phyloP scores from a whole-genome alignment of 2,329 filamentous ascomycete species.

The Ilyonectria mors-panacis region DNA sequence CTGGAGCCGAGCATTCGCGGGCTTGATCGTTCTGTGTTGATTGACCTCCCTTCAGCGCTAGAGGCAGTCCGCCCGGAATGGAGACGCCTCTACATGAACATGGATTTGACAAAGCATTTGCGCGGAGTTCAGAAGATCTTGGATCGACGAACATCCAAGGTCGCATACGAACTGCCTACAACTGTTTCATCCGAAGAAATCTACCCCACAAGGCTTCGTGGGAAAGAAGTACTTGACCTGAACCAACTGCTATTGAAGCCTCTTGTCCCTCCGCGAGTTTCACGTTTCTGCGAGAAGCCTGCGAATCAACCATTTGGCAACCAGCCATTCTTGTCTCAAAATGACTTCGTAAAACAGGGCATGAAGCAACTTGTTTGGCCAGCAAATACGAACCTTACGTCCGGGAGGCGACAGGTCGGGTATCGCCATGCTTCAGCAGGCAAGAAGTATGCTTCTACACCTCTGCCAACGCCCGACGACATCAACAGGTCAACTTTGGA shows the following conservation, averaged over 20 bases:
- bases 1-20: slow-evolving; percentile 38
- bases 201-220: slow-evolving; percentile 36
- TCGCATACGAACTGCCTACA: slow-evolving; percentile 31
- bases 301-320: background rate
- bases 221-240: slow-evolving; percentile 37
- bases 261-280: background rate
- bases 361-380: slow-evolving; percentile 19
- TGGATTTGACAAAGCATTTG: slow-evolving; percentile 39
- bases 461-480: slow-evolving; percentile 24
- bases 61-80: slow-evolving; percentile 45
- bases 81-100: slow-evolving; percentile 43
- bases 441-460: background rate
- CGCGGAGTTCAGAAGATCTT: slow-evolving; percentile 39
- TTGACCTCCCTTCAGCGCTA: slow-evolving; percentile 43
- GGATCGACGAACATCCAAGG: slow-evolving; percentile 31
- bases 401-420: background rate
- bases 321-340: slow-evolving; percentile 14
- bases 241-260: slow-evolving; percentile 38
- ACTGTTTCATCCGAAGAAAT: slow-evolving; percentile 35
- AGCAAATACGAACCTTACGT: background rate
- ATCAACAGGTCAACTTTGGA: slow-evolving; percentile 19
- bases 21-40: slow-evolving; percentile 31
- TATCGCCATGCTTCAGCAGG: background rate
- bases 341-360: slow-evolving; percentile 9
- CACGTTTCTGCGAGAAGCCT: background rate